These are phyloP conservation scores for Colletotrichum tamarilloi DNA, from an alignment of 2,329 filamentous ascomycete species.

Conservation along the genomic window DNA sequence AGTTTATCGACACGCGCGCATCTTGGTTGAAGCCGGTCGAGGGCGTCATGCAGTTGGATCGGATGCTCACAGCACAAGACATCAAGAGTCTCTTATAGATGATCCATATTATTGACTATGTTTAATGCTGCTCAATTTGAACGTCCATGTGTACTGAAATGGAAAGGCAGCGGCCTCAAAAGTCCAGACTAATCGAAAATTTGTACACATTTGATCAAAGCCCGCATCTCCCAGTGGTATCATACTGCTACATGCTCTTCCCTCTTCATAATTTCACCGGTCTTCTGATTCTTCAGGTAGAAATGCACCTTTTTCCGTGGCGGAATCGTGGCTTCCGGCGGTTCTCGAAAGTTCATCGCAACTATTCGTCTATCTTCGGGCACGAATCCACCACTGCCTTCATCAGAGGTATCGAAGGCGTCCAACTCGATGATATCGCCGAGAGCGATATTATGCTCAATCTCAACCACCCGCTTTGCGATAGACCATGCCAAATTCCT, in stretches of 20 bases:
- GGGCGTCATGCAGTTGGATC: neutral
- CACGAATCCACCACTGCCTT: neutral
- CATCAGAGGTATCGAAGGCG: neutral
- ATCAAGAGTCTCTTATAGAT: neutral
- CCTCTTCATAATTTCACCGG: neutral
- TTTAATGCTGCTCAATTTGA: too few relatives aligned
- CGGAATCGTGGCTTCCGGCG: neutral
- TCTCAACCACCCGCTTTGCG: slow-evolving; percentile 46
- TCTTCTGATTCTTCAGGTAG: neutral
- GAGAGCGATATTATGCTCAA: slow-evolving; percentile 41
- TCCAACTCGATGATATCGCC: neutral
- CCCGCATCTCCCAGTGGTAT: neutral
- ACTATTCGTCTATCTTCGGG: neutral
- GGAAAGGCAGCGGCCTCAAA: too few relatives aligned
- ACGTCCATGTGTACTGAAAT: too few relatives aligned
- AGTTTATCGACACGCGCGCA: slow-evolving; percentile 63
- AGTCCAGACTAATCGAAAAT: too few relatives aligned
- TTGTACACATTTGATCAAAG: too few relatives aligned
- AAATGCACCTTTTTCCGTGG: neutral
- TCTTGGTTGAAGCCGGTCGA: slow-evolving; percentile 53
- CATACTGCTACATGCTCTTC: neutral
- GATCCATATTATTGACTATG: too few relatives aligned
- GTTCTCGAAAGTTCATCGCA: neutral
- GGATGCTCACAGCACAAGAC: slow-evolving; percentile 35
- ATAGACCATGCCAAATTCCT: slow-evolving; percentile 44